These are phyloP conservation scores for Fraxinus dipetala DNA, from an alignment of 305 asterid species.

Conservation along the genomic window DNA sequence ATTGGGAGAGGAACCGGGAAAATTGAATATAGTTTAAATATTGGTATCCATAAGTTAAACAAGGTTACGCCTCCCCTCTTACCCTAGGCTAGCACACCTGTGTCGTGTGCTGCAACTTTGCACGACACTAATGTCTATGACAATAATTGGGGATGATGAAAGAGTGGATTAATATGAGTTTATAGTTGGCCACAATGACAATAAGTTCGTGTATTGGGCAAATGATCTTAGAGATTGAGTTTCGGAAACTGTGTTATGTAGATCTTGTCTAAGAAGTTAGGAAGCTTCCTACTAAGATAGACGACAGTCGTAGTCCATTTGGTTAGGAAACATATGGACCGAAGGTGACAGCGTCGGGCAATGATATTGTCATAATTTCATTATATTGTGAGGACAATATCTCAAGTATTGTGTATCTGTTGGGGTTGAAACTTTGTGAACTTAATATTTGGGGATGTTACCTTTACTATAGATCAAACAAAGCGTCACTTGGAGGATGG, in stretches of 20 bases:
- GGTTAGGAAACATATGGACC: not conserved
- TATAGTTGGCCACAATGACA: not conserved
- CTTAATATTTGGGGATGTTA: not conserved
- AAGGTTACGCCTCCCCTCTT: not conserved
- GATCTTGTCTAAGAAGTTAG: not conserved
- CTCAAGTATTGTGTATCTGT: not conserved
- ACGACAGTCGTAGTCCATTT: not conserved
- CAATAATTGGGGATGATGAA: not conserved
- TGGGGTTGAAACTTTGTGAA: not conserved
- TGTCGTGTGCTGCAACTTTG: not conserved
- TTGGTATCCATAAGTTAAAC: not conserved
- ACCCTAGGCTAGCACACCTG: not conserved
- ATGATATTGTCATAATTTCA: not conserved
- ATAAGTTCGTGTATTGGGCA: not conserved
- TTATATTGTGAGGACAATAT: not conserved
- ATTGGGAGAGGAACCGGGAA: not conserved
- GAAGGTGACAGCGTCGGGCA: not conserved
- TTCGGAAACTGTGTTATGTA: not conserved
- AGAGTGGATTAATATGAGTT: not conserved
- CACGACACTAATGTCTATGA: not conserved
- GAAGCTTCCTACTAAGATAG: not conserved
- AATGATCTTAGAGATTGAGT: not conserved
- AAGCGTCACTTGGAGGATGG: not conserved
- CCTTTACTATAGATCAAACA: not conserved
- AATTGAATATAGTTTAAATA: no score